phyloP scores from a whole-genome alignment of 2,329 filamentous ascomycete genomes.

The Camillea tinctor region DNA sequence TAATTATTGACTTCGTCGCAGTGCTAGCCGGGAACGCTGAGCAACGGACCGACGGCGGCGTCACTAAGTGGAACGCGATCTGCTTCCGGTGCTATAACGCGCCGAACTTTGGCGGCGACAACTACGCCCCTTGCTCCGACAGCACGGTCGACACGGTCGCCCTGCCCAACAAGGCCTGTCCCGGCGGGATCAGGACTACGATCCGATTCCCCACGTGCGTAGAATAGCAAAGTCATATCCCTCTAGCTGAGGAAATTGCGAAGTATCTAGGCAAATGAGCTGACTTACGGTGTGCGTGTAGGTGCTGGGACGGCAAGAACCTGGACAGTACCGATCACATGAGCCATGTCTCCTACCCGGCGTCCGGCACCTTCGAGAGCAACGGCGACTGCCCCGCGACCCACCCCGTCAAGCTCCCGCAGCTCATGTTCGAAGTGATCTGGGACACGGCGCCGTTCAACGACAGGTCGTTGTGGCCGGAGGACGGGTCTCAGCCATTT shows the following conservation, averaged over 20 bases:
- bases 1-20: too few relatives aligned
- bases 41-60: conserved; percentile 19
- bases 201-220: conserved; percentile 16
- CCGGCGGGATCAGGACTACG: conserved; percentile 15
- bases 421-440: conserved; percentile 18
- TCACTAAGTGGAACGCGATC: neutral
- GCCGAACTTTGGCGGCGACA: conserved; percentile 39
- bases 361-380: conserved; percentile 9
- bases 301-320: conserved; percentile 53
- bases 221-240: neutral
- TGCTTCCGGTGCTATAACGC: conserved; percentile 42
- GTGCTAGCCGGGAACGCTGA: conserved; percentile 38
- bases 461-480: conserved; percentile 14
- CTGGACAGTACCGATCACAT: conserved; percentile 46
- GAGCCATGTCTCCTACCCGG: conserved; percentile 14
- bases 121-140: conserved; percentile 39
- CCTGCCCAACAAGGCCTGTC: conserved; percentile 25
- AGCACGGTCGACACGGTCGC: conserved; percentile 43
- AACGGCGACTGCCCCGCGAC: conserved; percentile 13
- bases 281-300: too few relatives aligned
- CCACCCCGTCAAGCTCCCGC: conserved; percentile 18
- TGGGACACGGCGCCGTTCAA: conserved; percentile 20
- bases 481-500: conserved; percentile 23
- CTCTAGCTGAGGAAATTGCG: too few relatives aligned
- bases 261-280: too few relatives aligned